phyloP scores from a whole-genome alignment of 768 basidiomycete genomes.

The Suillus subaureus region DNA sequence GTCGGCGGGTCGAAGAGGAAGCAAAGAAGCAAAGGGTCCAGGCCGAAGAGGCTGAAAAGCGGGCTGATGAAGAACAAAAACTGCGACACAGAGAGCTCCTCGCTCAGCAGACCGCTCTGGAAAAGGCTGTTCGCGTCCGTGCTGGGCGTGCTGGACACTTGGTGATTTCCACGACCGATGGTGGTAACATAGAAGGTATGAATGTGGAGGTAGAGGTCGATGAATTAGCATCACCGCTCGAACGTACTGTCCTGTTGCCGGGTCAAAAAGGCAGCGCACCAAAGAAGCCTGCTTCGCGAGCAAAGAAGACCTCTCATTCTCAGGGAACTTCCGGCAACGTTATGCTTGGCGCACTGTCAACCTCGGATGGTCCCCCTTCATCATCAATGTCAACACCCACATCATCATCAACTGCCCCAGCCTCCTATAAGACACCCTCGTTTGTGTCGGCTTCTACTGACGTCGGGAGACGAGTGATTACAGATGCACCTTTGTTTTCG shows the following conservation, averaged over 20 bases:
- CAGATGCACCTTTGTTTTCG: slow-evolving; percentile 11
- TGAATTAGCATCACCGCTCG: not conserved
- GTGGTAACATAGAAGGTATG: slow-evolving; percentile 5
- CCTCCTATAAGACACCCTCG: slow-evolving; percentile 7
- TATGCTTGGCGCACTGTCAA: slow-evolving; percentile 15
- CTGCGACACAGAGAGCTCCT: slow-evolving; percentile 14
- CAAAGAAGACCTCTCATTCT: slow-evolving; percentile 7
- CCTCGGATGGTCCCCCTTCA: not conserved
- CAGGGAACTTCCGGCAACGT: slow-evolving; percentile 21
- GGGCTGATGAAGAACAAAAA: slow-evolving; percentile 11
- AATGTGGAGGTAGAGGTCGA: slow-evolving; percentile 6
- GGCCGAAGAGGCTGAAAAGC: slow-evolving; percentile 16
- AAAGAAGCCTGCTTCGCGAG: not conserved
- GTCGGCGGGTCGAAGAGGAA: slow-evolving; percentile 20
- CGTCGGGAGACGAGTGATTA: slow-evolving; percentile 14
- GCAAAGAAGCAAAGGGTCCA: slow-evolving; percentile 11
- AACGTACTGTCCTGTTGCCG: not conserved
- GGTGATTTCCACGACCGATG: not conserved
- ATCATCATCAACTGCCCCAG: not conserved
- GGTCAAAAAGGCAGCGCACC: slow-evolving; percentile 8
- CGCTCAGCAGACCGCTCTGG: slow-evolving; percentile 25
- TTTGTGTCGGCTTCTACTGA: slow-evolving; percentile 17
- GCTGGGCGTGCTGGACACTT: slow-evolving; percentile 18
- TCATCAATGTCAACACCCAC: not conserved
- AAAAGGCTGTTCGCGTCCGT: slow-evolving; percentile 31